phyloP scores from a whole-genome alignment of 257 asterid species.

The Orobanche coerulescens region DNA sequence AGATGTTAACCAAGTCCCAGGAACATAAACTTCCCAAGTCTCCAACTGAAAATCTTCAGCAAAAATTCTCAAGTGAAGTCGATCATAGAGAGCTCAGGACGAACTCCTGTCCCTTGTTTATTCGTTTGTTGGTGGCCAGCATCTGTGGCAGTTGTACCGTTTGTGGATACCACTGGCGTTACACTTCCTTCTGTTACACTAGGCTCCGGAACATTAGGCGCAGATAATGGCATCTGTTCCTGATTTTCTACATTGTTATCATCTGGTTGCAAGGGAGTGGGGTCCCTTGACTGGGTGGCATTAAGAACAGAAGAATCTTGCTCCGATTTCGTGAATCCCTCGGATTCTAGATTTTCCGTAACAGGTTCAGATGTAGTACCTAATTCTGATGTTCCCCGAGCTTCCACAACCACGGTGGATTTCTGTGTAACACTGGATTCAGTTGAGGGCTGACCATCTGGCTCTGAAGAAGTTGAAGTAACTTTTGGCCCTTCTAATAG shows the following conservation, averaged over 20 bases:
- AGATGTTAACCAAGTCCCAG: no score
- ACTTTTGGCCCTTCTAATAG: conserved; percentile 53
- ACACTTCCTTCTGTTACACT: conserved; percentile 25
- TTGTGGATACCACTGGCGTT: conserved; percentile 28
- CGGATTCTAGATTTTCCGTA: conserved; percentile 17
- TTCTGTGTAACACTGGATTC: conserved; percentile 29
- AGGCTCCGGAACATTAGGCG: conserved; percentile 31
- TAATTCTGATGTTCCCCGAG: no score
- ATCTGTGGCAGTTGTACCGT: conserved; percentile 19
- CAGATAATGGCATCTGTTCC: conserved; percentile 23
- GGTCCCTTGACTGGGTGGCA: conserved; percentile 22
- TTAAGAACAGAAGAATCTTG: conserved; percentile 31
- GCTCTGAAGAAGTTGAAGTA: conserved; percentile 27
- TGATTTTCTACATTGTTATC: conserved; percentile 35
- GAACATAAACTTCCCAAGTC: no score
- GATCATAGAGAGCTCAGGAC: conserved; percentile 50
- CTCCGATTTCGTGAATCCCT: conserved; percentile 18
- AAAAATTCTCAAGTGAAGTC: neutral
- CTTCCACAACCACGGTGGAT: conserved; percentile 1
- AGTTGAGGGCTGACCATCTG: conserved; percentile 21
- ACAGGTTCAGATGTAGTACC: conserved; percentile 33
- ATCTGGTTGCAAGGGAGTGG: conserved; percentile 18
- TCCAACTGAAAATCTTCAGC: no score
- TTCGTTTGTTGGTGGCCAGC: conserved; percentile 28
- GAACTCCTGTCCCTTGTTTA: conserved; percentile 33